Base-by-base conservation (phyloP, 495 filamentous ascomycete genomes). In the Lineolata rhizophorae region DNA sequence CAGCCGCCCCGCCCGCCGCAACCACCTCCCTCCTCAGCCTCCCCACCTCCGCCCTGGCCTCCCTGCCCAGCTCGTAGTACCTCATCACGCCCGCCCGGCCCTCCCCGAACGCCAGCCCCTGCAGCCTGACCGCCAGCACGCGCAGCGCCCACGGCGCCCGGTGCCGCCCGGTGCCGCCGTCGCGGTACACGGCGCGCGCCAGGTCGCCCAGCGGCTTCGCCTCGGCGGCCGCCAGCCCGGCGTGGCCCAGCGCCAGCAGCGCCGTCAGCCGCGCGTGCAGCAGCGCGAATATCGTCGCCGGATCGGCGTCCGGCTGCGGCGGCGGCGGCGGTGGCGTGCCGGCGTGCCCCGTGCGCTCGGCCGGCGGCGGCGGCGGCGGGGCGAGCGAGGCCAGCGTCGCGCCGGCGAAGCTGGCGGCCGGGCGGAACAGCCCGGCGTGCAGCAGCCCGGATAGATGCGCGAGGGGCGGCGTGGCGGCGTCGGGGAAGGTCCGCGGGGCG, bases 131-230 rank as follows among this genome's bases (percentile, higher is more conserved):
- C 2, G 67, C 70, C 6, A 94, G 57, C 2, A 92, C 65, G 3
- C 85, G 64, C 29, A 97, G 61, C 30, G 74, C 71, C 87, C 87
- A 97, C 5, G 85, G 85, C 0, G 79, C 73, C 2, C 85, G 60
- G 43, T 33, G 38, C 9, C 39, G 46, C 22, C 44, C 57, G 15
- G 54, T 62, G 14, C 42, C 48, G 4, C 54, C 52, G 38, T 60
- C 67, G 2, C 55, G 43, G 52, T 82, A 84, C 36, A 64, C 64
- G 25, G 62, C 49, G 5, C 66, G 67, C 40, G 69, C 75, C 19
- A 92, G 54, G 47, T 94, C 87, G 39, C 79, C 75, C 8, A 95
- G 60, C 1, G 67, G 65, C 44, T 81, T 83, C 5, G 74, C 74
- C 51, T 97, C 87, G 43, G 85, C 75, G 0, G 78, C 76, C 2